Evolutionary conservation across 495 filamentous ascomycete species (phyloP).

Genomic region (Thozetella sp.): DNA sequence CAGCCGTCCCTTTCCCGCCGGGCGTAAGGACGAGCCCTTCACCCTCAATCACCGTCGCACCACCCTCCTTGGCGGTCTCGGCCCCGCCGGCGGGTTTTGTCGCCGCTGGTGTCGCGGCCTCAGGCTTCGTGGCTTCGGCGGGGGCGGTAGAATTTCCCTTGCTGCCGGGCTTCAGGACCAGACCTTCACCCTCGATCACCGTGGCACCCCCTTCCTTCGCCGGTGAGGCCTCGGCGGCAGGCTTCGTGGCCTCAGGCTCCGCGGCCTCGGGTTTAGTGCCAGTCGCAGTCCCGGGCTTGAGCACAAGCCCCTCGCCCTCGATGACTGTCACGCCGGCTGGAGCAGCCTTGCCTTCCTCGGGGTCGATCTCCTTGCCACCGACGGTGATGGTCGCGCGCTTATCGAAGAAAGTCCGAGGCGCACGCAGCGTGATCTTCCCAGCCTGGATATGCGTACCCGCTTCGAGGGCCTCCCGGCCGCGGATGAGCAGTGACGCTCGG

Average conservation of each 20-base stretch:
- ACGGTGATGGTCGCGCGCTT: not conserved
- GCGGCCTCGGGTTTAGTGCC: not conserved
- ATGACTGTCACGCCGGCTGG: slow-evolving; percentile 1
- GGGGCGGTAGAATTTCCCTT: not conserved
- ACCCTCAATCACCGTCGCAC: not conserved
- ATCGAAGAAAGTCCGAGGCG: not conserved
- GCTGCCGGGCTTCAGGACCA: not conserved
- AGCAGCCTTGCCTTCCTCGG: not conserved
- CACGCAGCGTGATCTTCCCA: not conserved
- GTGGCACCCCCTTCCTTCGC: not conserved
- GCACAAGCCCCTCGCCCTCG: not conserved
- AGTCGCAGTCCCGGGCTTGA: not conserved
- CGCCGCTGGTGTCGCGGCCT: not conserved
- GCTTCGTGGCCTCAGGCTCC: not conserved
- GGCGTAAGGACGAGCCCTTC: not conserved
- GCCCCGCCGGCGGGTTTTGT: not conserved
- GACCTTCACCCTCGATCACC: not conserved
- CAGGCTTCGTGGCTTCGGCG: not conserved
- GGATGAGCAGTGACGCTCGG: not conserved
- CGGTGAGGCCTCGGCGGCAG: not conserved
- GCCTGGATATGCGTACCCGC: slow-evolving; percentile 2
- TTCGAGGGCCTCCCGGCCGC: not conserved
- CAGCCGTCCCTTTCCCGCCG: not conserved
- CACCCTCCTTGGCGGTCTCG: not conserved
- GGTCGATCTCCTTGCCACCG: not conserved